These are phyloP conservation scores for Exsudoporus frostii DNA, from an alignment of 768 basidiomycete species.

Conservation along the genomic window DNA sequence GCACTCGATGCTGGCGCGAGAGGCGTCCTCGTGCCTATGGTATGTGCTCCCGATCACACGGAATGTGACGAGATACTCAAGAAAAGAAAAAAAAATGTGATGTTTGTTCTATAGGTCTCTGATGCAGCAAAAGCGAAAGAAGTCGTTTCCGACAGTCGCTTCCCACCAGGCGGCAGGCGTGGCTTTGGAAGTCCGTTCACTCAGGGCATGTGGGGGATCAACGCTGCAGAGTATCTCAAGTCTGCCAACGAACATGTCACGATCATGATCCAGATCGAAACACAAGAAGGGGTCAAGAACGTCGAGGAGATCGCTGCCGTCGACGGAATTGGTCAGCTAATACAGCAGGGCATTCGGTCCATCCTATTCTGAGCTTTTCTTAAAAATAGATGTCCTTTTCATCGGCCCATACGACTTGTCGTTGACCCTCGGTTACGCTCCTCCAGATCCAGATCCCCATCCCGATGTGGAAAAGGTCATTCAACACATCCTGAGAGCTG, in stretches of 20 bases:
- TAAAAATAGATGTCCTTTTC: constrained; percentile 47
- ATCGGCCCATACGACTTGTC: constrained; percentile 72
- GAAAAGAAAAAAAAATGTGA: neutral
- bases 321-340: constrained; percentile 53
- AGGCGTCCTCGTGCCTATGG: constrained; percentile 68
- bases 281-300: constrained; percentile 54
- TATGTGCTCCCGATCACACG: constrained; percentile 24
- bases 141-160: constrained; percentile 54
- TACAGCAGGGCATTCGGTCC: neutral
- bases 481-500: constrained; percentile 46
- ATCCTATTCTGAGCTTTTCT: neutral
- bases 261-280: constrained; percentile 70
- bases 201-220: constrained; percentile 55
- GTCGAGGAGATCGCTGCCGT: constrained; percentile 57
- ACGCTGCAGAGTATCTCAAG: constrained; percentile 47
- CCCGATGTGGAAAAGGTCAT: constrained; percentile 61
- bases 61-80: neutral
- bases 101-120: constrained; percentile 40
- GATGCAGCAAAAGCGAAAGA: constrained; percentile 55
- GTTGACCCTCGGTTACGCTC: constrained; percentile 53
- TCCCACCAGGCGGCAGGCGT: constrained; percentile 59
- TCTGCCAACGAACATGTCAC: constrained; percentile 54
- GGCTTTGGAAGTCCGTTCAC: constrained; percentile 68
- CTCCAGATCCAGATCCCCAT: constrained; percentile 63
- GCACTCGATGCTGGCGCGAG: constrained; percentile 66